phyloP scores from a whole-genome alignment of 345 rosid species.

The Clarkia xantiana region DNA sequence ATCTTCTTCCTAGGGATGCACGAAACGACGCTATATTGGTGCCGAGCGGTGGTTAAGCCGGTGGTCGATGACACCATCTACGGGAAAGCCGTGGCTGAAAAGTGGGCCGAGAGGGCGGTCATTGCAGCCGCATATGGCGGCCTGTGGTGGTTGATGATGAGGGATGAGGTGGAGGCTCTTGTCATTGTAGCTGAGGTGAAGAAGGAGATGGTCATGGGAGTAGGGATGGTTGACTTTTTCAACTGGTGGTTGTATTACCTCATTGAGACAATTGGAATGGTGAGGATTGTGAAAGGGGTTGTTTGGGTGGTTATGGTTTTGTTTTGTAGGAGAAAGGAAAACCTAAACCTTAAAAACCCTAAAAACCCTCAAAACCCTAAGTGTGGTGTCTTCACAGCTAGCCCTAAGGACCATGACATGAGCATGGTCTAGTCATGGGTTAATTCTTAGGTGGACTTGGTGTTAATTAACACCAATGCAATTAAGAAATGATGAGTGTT shows the following conservation, averaged over 20 bases:
- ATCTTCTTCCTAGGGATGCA: constrained; percentile 14
- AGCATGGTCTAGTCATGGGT: constrained; percentile 1
- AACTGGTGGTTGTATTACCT: constrained; percentile 17
- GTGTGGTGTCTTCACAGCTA: neutral
- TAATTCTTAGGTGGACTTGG: no score
- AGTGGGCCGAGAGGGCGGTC: constrained; percentile 12
- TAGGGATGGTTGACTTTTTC: constrained; percentile 9
- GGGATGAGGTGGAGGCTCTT: constrained; percentile 14
- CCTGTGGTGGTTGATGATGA: constrained; percentile 20
- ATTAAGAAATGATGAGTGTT: no score
- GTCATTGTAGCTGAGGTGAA: constrained; percentile 12
- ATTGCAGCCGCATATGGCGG: constrained; percentile 6
- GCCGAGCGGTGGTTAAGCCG: constrained; percentile 11
- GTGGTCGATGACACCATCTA: constrained; percentile 14
- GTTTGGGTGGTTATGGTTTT: constrained; percentile 9
- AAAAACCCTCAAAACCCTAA: no score
- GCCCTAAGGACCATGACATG: no score
- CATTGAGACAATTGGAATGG: constrained; percentile 15
- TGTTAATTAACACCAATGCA: no score
- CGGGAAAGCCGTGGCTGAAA: constrained; percentile 6
- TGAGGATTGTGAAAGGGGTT: constrained; percentile 10
- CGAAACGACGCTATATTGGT: constrained; percentile 15
- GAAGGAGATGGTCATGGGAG: constrained; percentile 10
- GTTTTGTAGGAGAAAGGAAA: constrained; percentile 2
- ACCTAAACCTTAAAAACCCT: no score